Conservation (phyloP, 306 rosid genomes). For the Vachellia collinsii region DNA sequence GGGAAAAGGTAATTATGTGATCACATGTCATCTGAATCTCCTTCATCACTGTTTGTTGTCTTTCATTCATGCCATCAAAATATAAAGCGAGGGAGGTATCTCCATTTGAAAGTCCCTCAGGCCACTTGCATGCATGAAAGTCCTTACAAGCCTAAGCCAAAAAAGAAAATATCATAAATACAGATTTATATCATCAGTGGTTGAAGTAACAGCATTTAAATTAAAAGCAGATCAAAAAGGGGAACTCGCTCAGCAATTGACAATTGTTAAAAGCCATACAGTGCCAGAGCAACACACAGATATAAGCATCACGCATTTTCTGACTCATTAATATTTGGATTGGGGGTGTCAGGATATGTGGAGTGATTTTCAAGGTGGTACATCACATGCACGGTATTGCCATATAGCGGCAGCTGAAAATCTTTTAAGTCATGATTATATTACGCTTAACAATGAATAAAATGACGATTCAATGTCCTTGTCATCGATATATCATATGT, state of each 20-base stretch:
- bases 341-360: not conserved
- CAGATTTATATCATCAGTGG: slow-evolving; percentile 14
- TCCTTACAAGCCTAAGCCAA: slow-evolving; percentile 76
- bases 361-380: slow-evolving; percentile 21
- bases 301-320: not conserved
- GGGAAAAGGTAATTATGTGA: slow-evolving; percentile 79
- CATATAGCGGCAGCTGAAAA: slow-evolving; percentile 1
- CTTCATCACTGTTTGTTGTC: slow-evolving; percentile 46
- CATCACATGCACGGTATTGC: not conserved
- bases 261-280: not conserved
- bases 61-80: slow-evolving; percentile 82
- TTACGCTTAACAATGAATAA: not conserved
- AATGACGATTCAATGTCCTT: not conserved
- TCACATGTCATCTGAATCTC: slow-evolving; percentile 65
- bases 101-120: slow-evolving; percentile 64
- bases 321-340: not conserved
- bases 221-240: slow-evolving; percentile 18
- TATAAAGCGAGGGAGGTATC: slow-evolving; percentile 66
- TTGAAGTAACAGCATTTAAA: slow-evolving; percentile 14
- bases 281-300: slow-evolving; percentile 1
- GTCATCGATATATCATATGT: not conserved
- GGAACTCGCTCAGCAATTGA: slow-evolving; percentile 12
- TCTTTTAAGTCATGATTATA: slow-evolving; percentile 10
- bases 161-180: slow-evolving; percentile 15
- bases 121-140: slow-evolving; percentile 88